These are phyloP conservation scores for Batkoa obscura DNA, from an alignment of 371 early-diverging fungal genomes.

Conservation along the genomic window DNA sequence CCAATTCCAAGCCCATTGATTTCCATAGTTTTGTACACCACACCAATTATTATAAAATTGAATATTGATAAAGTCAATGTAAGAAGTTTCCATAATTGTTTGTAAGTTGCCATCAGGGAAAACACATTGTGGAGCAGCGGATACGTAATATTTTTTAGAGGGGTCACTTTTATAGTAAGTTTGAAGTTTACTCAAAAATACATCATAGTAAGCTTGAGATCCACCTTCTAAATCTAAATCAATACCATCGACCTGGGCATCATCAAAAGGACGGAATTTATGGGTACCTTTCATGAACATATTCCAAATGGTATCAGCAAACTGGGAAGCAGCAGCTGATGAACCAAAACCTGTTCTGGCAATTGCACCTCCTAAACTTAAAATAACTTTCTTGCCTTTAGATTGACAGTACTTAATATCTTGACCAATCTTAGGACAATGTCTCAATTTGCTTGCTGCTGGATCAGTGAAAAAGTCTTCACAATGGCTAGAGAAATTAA, in stretches of 20 bases:
- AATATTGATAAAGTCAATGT: slow-evolving; percentile 47
- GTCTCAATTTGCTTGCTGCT: slow-evolving; percentile 19
- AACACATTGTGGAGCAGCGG: slow-evolving; percentile 25
- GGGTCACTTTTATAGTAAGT: slow-evolving; percentile 9
- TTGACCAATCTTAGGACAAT: slow-evolving; percentile 31
- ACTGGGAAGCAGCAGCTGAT: slow-evolving; percentile 22
- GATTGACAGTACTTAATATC: slow-evolving; percentile 43
- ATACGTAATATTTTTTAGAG: slow-evolving; percentile 12
- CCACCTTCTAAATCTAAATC: slow-evolving; percentile 56
- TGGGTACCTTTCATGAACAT: slow-evolving; percentile 30
- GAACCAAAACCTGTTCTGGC: slow-evolving; percentile 32
- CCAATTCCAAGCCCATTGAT: slow-evolving; percentile 24
- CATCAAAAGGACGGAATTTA: slow-evolving; percentile 33
- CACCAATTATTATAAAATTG: slow-evolving; percentile 55
- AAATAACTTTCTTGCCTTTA: slow-evolving; percentile 32
- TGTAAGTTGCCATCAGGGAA: slow-evolving; percentile 35
- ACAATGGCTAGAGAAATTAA: slow-evolving; percentile 42
- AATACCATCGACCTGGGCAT: slow-evolving; percentile 38
- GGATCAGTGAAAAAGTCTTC: slow-evolving; percentile 13
- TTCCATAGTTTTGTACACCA: slow-evolving; percentile 13
- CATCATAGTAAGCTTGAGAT: slow-evolving; percentile 22
- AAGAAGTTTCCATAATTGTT: slow-evolving; percentile 20
- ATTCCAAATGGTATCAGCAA: slow-evolving; percentile 40
- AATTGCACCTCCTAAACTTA: slow-evolving; percentile 48
- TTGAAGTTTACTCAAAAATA: slow-evolving; percentile 21